A percentile compares a stretch with the other conserved stretches of the same genome.
phyloP scores from a whole-genome alignment of 345 rosid genomes.

The Lumnitzera racemosa region DNA sequence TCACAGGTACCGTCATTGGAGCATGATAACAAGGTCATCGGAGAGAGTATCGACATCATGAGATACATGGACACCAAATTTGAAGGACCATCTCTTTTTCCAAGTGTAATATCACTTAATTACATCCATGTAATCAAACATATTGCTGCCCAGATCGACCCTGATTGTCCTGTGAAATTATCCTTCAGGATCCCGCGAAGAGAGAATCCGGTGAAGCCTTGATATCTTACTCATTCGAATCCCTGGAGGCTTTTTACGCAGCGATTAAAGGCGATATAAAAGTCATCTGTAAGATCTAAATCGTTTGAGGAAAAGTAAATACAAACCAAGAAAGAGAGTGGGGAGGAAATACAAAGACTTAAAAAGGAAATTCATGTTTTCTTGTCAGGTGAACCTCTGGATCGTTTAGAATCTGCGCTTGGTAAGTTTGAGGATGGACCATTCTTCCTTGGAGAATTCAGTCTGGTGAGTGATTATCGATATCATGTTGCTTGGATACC shows the following conservation, averaged over 20 bases:
- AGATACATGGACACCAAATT: constrained; percentile 23
- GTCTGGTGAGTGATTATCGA: constrained; percentile 14
- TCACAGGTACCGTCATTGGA: constrained; percentile 23
- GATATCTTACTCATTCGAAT: constrained; percentile 12
- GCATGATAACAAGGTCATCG: constrained; percentile 23
- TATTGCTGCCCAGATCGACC: too few species aligned
- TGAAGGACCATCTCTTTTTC: constrained; percentile 22
- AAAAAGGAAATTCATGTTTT: neutral
- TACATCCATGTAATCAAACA: neutral
- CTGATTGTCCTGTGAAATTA: neutral
- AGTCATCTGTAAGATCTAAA: constrained; percentile 15
- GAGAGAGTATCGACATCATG: constrained; percentile 27
- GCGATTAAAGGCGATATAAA: constrained; percentile 14
- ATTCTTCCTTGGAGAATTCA: constrained; percentile 28
- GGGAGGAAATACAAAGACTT: too few species aligned
- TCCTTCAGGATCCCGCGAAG: constrained; percentile 21
- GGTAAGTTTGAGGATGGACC: constrained; percentile 25
- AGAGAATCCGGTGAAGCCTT: constrained; percentile 22
- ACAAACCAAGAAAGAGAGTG: neutral
- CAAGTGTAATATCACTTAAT: constrained; percentile 11
- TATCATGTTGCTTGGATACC: too few species aligned
- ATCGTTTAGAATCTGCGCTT: constrained; percentile 21
- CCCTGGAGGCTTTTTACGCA: constrained; percentile 4
- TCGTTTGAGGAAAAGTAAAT: neutral
- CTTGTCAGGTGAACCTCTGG: constrained; percentile 18